Conservation (phyloP, 305 asterid genomes). For the Lippia alba region DNA sequence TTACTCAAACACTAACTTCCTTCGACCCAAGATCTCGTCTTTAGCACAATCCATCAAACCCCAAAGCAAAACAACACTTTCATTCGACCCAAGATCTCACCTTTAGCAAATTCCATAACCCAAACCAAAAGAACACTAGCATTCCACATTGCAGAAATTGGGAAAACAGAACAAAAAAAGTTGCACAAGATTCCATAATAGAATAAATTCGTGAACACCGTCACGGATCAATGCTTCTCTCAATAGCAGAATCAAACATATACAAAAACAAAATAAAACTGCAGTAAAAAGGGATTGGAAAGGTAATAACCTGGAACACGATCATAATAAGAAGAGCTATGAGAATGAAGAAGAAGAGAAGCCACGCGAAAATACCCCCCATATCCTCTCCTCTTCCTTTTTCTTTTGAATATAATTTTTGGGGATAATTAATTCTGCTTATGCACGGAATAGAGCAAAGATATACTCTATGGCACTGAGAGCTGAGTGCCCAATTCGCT, state of each 20-base stretch:
- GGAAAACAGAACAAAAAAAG: slow-evolving; percentile 9
- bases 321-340: slow-evolving; percentile 58
- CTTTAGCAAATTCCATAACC: slow-evolving; percentile 1
- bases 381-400: slow-evolving; percentile 36
- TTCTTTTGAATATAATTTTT: not conserved
- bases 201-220: slow-evolving; percentile 1
- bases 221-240: not conserved
- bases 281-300: not conserved
- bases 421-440: not conserved
- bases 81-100: slow-evolving; percentile 12
- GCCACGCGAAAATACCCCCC: slow-evolving; percentile 66
- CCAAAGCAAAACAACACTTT: slow-evolving; percentile 14
- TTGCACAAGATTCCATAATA: slow-evolving; percentile 17
- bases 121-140: slow-evolving; percentile 10
- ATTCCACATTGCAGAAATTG: not conserved
- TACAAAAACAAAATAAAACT: not conserved
- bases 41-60: slow-evolving; percentile 8
- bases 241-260: not conserved
- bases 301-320: slow-evolving; percentile 58
- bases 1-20: no score
- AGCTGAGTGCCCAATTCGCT: slow-evolving; percentile 40
- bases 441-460: not conserved
- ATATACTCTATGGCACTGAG: slow-evolving; percentile 24
- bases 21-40: not conserved
- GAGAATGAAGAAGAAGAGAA: slow-evolving; percentile 62